Evolutionary conservation across 2,329 filamentous ascomycete species (phyloP).

Genomic region (Westerdykella ornata): DNA sequence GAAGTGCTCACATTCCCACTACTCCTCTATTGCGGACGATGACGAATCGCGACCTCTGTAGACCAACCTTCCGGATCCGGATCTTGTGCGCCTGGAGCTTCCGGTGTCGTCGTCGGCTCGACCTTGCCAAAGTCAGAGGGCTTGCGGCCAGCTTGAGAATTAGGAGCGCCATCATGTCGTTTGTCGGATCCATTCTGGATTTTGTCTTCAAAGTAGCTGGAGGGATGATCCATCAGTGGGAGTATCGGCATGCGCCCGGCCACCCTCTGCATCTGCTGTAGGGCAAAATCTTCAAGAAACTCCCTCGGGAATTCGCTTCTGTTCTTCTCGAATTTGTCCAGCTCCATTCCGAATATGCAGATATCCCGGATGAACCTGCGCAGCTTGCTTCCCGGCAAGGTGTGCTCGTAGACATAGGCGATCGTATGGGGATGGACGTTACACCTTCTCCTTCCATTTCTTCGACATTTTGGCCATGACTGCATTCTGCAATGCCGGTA

Average conservation of each 20-base stretch:
- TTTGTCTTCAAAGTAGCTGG: no score
- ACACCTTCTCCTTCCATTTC: slow-evolving; percentile 1
- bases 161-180: no score
- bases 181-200: no score
- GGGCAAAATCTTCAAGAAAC: slow-evolving; percentile 6
- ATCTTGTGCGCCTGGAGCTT: no score
- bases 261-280: not conserved
- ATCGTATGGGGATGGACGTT: slow-evolving; percentile 1
- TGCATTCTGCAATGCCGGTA: slow-evolving; percentile 6
- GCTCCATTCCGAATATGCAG: slow-evolving; percentile 4
- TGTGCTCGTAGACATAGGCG: slow-evolving; percentile 6
- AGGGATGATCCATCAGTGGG: no score
- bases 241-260: not conserved
- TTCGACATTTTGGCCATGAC: slow-evolving; percentile 2
- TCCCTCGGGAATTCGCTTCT: slow-evolving; percentile 1
- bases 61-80: no score
- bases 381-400: not conserved
- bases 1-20: not conserved
- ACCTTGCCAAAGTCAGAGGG: no score
- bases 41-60: no score
- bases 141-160: no score
- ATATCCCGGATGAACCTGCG: slow-evolving; percentile 7
- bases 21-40: not conserved
- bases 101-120: no score
- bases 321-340: not conserved